Conservation (phyloP, 371 early-diverging fungal genomes). For the Gilbertella persicaria region DNA sequence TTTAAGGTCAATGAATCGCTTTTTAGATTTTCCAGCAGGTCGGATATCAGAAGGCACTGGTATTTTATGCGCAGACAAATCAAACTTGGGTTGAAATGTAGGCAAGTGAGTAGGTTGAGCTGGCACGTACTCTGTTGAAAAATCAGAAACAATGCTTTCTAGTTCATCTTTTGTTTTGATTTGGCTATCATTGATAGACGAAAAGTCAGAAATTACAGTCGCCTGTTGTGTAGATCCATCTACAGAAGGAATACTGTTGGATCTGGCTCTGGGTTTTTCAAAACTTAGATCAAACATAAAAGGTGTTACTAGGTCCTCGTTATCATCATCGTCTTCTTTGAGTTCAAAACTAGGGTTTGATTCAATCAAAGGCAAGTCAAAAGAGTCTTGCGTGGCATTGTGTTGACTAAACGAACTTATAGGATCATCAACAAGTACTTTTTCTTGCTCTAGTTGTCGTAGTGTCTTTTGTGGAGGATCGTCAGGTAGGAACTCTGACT, state of each 20-base stretch:
- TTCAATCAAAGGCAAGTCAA: background rate
- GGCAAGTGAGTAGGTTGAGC: background rate
- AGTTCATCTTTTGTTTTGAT: background rate
- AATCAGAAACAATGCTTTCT: slow-evolving; percentile 4
- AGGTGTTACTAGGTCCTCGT: background rate
- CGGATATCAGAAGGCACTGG: background rate
- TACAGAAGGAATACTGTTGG: background rate
- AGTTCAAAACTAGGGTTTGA: background rate
- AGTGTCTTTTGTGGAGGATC: too few relatives aligned
- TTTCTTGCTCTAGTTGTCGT: too few relatives aligned
- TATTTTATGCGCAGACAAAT: background rate
- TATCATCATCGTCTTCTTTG: background rate
- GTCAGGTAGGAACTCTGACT: too few relatives aligned
- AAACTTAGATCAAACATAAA: slow-evolving; percentile 1
- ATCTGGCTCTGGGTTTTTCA: background rate
- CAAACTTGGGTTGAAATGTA: background rate
- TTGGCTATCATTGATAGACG: background rate
- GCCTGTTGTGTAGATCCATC: background rate
- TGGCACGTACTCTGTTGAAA: background rate
- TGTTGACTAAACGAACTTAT: too few relatives aligned
- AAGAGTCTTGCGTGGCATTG: background rate
- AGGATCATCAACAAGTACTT: background rate
- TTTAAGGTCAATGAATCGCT: background rate
- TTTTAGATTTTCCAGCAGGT: background rate
- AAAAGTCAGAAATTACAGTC: background rate